Conservation (phyloP, 2,329 filamentous ascomycete genomes). For the Moelleriella libera region DNA sequence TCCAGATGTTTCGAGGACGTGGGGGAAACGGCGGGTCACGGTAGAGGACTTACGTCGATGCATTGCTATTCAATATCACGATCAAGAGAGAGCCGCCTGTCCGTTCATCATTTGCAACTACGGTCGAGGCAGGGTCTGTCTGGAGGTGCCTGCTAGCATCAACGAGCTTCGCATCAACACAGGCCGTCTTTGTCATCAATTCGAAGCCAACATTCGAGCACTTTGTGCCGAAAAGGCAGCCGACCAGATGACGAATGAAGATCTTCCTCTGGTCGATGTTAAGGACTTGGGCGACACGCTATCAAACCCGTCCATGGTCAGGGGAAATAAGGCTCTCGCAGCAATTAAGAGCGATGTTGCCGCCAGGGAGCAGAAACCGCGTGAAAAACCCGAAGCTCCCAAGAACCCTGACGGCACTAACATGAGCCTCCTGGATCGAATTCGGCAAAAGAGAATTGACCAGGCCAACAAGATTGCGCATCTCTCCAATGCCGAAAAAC, state of each 20-base stretch:
- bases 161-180: slow-evolving; percentile 29
- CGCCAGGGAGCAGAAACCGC: slow-evolving; percentile 31
- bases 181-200: slow-evolving; percentile 36
- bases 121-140: slow-evolving; percentile 39
- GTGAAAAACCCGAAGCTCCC: slow-evolving; percentile 3
- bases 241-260: slow-evolving; percentile 16
- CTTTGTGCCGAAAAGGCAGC: slow-evolving; percentile 25
- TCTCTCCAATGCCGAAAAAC: slow-evolving; percentile 40
- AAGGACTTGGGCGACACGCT: slow-evolving; percentile 21
- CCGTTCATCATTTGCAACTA: slow-evolving; percentile 35
- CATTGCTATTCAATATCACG: slow-evolving; percentile 42
- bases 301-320: slow-evolving; percentile 43
- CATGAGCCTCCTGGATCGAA: slow-evolving; percentile 61
- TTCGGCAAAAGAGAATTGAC: slow-evolving; percentile 55
- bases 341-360: slow-evolving; percentile 51
- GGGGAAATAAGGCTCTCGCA: slow-evolving; percentile 54
- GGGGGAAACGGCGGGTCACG: slow-evolving; percentile 57
- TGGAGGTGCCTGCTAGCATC: slow-evolving; percentile 35
- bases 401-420: slow-evolving; percentile 30
- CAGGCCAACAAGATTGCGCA: slow-evolving; percentile 41
- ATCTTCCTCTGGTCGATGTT: slow-evolving; percentile 22
- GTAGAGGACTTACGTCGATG: slow-evolving; percentile 52
- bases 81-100: slow-evolving; percentile 13
- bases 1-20: slow-evolving; percentile 50
- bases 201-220: slow-evolving; percentile 34